Evolutionary conservation across 495 filamentous ascomycete genomes (phyloP), one percentile per base, ranked within the genome.

Genomic region (Aspergillus saccharolyticus): DNA sequence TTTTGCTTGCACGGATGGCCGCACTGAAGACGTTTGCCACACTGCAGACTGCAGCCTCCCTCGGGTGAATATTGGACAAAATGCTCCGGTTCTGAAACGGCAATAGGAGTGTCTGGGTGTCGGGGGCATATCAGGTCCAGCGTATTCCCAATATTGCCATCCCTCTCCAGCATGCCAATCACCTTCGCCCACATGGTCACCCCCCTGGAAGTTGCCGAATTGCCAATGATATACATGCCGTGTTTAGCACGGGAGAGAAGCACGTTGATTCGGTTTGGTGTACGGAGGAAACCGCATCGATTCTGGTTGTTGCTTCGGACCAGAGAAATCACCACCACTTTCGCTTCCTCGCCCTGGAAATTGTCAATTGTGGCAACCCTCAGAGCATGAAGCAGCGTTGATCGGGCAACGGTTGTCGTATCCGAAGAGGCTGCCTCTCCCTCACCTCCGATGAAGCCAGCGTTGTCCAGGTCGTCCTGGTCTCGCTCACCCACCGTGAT

Each of bases 151-250:
- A 89, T 66, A 39, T 81, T 82, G 3, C 70, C 73, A 0, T 70
- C 68, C 0, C 61, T 58, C 28, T 69, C 60, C 2, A 93, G 57
- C 15, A 87, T 83, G 0, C 68, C 57, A 21, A 88, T 64, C 7
- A 94, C 82, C 3, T 87, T 54, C 1, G 63, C 70, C 89, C 89
- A 96, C 87, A 94, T 92, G 0, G 64, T 57, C 4, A 91, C 77
- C 42, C 71, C 63, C 1, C 43, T 57, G 16, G 77, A 84, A 0
- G 88, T 85, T 28, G 74, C 65, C 2, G 80, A 68, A 63, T 92
- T 91, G 14, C 90, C 89, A 47, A 94, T 84, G 51, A 96, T 82
- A 66, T 90, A 96, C 86, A 95, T 89, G 7, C 90, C 89, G 65
- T 96, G 83, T 63, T 84, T 75, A 7, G 89, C 89, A 8, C 90